Evolutionary conservation across 176 grass and related monocot genomes (phyloP), one percentile per base, ranked within the genome.

Genomic region (Carex kokanica): DNA sequence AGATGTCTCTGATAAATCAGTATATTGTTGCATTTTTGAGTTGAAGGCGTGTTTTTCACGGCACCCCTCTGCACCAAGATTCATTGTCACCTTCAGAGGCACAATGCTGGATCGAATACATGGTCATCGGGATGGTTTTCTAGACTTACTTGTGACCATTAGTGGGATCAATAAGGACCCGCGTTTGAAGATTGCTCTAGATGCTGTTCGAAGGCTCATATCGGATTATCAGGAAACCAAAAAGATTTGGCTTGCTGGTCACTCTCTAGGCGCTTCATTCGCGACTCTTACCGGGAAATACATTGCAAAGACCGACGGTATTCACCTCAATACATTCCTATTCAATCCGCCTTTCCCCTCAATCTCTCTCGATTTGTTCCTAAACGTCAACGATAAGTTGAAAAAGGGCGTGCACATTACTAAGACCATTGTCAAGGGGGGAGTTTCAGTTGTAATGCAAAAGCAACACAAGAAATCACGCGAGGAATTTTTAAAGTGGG

Each of bases 221-320:
- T 21, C 17, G 1, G 32, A 38, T 81, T 45, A 0, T 81, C 36
- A 38, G 4, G 7, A 43, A 45, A 45, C 78, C 2, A 5, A 2
- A 25, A 40, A 81, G 16, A n/a, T 81, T 20, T 81, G 78, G 78
- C 24, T 81, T 2, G 55, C 13, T 43, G 78, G 78, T 64, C 58
- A 81, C 56, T 81, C 78, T 38, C 60, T 81, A 49, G 78, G 78
- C 0, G 58, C 78, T 81, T 81, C 78, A 24, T 49, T 81, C 12
- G 59, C 79, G 1, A 81, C 59, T 3, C 18, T 64, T 45, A 64
- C 18, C 1, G 59, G 79, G 13, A 81, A 81, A 12, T 51, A 8
- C 58, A 63, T 64, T n/a, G 79, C 58, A 7, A 81, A 47, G 60
- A 45, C 13, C 41, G 7, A 43, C 36, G 36, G 6, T 64, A 24